Percentiles rank a stretch among this genome's conserved stretches.
These are phyloP conservation scores for Fusarium dlaminii DNA, from an alignment of 2,329 filamentous ascomycete genomes.

Conservation along the genomic window DNA sequence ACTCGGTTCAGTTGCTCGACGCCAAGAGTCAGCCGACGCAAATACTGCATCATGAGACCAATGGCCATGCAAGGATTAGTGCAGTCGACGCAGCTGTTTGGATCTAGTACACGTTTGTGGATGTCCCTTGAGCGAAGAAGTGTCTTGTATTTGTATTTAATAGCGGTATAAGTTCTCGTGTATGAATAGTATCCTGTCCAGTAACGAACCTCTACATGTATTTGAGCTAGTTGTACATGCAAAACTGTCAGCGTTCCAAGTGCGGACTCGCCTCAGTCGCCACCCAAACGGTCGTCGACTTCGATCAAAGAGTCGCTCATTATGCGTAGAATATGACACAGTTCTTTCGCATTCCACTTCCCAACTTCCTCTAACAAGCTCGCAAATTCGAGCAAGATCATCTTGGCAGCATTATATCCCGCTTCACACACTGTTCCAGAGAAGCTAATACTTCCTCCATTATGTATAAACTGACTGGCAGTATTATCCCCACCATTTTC, in stretches of 20 bases:
- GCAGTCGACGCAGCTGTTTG: neutral
- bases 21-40: neutral
- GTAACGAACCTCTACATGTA: rapidly evolving
- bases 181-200: neutral
- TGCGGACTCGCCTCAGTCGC: neutral
- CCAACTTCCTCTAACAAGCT: constrained; percentile 12
- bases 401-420: constrained; percentile 7
- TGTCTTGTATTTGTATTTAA: neutral
- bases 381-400: neutral
- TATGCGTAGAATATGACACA: constrained; percentile 7
- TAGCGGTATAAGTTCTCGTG: no score
- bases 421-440: neutral
- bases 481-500: neutral
- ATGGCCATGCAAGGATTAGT: neutral
- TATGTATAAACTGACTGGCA: neutral
- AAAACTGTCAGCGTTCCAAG: rapidly evolving
- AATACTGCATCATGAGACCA: neutral
- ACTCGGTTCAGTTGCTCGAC: neutral
- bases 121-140: rapidly evolving
- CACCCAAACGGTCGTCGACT: neutral
- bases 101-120: rapidly evolving
- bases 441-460: neutral
- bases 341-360: constrained; percentile 6
- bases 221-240: neutral
- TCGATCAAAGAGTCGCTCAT: constrained; percentile 17